Evolutionary conservation across 768 basidiomycete species (phyloP), one percentile per base, ranked within the genome.

Genomic region (Russula foetens): DNA sequence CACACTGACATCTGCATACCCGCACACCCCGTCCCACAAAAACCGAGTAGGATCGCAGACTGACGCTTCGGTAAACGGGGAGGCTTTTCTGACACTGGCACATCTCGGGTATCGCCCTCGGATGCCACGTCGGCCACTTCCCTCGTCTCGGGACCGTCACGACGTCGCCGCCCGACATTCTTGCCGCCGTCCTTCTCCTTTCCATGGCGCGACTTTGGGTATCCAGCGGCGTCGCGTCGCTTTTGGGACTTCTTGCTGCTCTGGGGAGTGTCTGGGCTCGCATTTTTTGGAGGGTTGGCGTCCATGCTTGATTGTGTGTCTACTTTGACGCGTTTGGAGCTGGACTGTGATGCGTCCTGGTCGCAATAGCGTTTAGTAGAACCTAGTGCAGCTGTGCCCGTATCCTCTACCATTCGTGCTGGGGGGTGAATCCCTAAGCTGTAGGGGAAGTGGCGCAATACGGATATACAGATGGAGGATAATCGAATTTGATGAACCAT

Each of bases 1-100:
- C 39, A 44, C 41, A 80, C 92, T 69, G 69, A 97, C 96, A 94
- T 88, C 75, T 98, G 96, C 91, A 97, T 98, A 24, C 96, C 96
- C 67, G 82, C 87, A 71, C 86, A 97, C 1, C 90, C 92, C 0
- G 90, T 85, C 7, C 96, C 96, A 73, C 91, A 92, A 67, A 93
- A 98, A 2, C 95, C 94, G 28, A 98, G 76, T 53, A 97, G 74
- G 49, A 98, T 71, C 0, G 91, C 94, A 43, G 86, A 86, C 75
- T 86, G 86, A 67, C 86, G 81, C 74, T 97, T 97, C 15, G 94
- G 92, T 26, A 87, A 74, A 35, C 89, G 79, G 24, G 77, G 78
- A 2, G 76, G 76, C 69, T 84, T 84, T 12, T 58, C 59, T 14
- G 52, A 19, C 38, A 14, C 59, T 8, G 49, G 28, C 33, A 12